phyloP scores from a whole-genome alignment of 164 flowering plant species.

The Santalum album region DNA sequence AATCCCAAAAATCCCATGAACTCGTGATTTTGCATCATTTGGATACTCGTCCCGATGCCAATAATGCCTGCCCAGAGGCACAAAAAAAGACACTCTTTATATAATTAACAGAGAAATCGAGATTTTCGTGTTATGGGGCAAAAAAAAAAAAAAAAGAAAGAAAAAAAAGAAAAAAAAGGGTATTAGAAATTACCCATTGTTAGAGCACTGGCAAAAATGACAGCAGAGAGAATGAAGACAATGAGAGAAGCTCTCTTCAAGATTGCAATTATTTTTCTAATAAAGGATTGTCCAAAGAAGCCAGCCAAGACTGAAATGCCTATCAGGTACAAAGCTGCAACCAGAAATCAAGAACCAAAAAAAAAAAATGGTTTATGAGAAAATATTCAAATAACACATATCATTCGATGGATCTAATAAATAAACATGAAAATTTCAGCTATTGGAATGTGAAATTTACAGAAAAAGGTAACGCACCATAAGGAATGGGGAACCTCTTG shows the following conservation, averaged over 20 bases:
- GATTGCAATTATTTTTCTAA: constrained; percentile 57
- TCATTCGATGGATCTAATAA: background rate
- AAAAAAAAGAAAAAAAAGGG: background rate
- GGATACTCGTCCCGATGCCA: constrained; percentile 49
- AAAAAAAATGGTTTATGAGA: too few relatives aligned
- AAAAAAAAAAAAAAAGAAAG: too few relatives aligned
- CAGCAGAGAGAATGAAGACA: constrained; percentile 78
- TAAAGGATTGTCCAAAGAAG: constrained; percentile 67
- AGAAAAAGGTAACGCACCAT: constrained; percentile 34
- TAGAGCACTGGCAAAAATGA: constrained; percentile 88
- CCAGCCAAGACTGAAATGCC: constrained; percentile 69
- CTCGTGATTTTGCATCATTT: constrained; percentile 65
- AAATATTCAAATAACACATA: background rate
- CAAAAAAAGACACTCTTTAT: too few relatives aligned
- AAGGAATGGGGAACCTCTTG: constrained; percentile 86
- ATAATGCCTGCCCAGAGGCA: constrained; percentile 70
- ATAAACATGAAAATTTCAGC: too few relatives aligned
- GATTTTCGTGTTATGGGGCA: too few relatives aligned
- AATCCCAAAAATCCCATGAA: constrained; percentile 87
- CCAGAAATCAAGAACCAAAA: too few relatives aligned
- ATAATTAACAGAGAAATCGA: too few relatives aligned
- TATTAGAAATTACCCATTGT: constrained; percentile 55
- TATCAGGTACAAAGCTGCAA: constrained; percentile 72
- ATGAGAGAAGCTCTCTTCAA: constrained; percentile 77
- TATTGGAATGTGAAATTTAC: too few relatives aligned